Evolutionary conservation across 164 flowering plant genomes (phyloP).

Genomic region (Sedum album): DNA sequence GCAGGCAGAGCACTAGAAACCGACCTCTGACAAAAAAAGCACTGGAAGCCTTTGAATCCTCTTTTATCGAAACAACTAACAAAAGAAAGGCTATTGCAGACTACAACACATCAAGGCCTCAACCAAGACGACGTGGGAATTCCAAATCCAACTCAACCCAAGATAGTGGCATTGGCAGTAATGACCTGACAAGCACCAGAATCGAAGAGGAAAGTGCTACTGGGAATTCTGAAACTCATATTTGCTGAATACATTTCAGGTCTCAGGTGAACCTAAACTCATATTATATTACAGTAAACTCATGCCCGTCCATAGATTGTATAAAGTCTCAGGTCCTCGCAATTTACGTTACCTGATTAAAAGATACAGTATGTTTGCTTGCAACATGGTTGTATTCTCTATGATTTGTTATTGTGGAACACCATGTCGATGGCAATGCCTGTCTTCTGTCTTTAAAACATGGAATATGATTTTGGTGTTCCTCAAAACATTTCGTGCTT

Average conservation of each 20-base stretch:
- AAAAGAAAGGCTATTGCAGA: conserved; percentile 14
- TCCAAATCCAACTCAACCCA: not conserved
- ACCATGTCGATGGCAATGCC: no score
- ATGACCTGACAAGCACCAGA: not conserved
- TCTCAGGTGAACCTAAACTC: no score
- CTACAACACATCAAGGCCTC: conserved; percentile 11
- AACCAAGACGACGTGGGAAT: not conserved
- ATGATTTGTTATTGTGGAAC: not conserved
- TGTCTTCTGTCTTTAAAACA: no score
- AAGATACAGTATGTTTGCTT: no score
- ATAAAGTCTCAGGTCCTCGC: no score
- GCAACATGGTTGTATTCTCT: no score
- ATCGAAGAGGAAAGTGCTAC: not conserved
- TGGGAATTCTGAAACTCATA: not conserved
- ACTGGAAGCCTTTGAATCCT: conserved; percentile 28
- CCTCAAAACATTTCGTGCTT: no score
- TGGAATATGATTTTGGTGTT: no score
- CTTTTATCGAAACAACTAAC: conserved; percentile 14
- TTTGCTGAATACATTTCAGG: no score
- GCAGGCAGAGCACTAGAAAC: conserved; percentile 41
- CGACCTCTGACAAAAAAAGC: conserved; percentile 33
- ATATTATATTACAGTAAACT: no score
- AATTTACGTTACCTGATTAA: no score
- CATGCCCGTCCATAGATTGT: no score
- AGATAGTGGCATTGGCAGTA: not conserved